These are phyloP conservation scores for Pelargonium fulgidum DNA, from an alignment of 441 rosid species.

Conservation along the genomic window DNA sequence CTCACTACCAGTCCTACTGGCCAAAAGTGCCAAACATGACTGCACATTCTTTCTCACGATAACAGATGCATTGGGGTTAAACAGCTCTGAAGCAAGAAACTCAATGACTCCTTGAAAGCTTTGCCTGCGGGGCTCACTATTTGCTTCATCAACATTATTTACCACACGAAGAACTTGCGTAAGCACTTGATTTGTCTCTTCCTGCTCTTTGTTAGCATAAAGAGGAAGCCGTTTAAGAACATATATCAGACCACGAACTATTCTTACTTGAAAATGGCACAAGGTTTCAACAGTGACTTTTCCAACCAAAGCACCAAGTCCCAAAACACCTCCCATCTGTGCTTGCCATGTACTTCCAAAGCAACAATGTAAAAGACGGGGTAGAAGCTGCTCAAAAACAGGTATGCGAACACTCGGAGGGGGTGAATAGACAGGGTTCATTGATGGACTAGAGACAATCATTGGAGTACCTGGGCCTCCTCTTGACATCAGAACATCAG, in stretches of 20 bases:
- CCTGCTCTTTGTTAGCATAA: constrained; percentile 92
- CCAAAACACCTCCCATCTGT: constrained; percentile 99
- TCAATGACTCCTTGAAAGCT: constrained; percentile 91
- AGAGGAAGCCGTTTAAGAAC: constrained; percentile 91
- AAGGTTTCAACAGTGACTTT: constrained; percentile 92
- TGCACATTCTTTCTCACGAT: constrained; percentile 91
- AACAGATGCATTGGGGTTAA: constrained; percentile 80
- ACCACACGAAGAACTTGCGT: constrained; percentile 94
- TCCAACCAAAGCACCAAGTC: constrained; percentile 92
- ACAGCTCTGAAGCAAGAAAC: constrained; percentile 88
- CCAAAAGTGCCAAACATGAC: constrained; percentile 90
- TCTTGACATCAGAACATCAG: constrained; percentile 68
- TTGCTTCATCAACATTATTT: constrained; percentile 93
- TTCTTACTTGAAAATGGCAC: constrained; percentile 78
- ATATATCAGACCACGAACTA: constrained; percentile 82
- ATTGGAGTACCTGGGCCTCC: constrained; percentile 74
- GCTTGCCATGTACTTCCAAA: constrained; percentile 97
- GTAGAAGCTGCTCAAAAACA: constrained; percentile 95
- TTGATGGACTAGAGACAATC: constrained; percentile 98
- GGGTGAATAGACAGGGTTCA: constrained; percentile 93
- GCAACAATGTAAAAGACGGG: constrained; percentile 94
- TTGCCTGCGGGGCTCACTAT: constrained; percentile 78
- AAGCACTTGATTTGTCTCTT: constrained; percentile 97
- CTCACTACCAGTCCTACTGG: constrained; percentile 97
- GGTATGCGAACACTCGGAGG: constrained; percentile 85